Base-by-base conservation (phyloP, 2,329 filamentous ascomycete species). In the Periconia sp. region DNA sequence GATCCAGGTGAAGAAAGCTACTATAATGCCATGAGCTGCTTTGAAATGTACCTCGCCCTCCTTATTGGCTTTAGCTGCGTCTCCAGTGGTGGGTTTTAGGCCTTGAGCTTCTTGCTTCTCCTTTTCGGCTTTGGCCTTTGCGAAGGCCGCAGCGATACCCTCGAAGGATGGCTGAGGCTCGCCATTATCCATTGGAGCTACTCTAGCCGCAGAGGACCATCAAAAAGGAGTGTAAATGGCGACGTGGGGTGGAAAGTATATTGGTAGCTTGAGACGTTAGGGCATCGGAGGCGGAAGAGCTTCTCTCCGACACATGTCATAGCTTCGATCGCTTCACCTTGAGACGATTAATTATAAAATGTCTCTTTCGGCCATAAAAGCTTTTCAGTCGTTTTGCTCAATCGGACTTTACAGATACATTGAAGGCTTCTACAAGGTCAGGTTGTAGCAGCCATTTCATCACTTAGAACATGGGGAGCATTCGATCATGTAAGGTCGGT, bases 1-100 rank as follows among this genome's bases (percentile, higher is more conserved):
- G 65, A 92, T 73, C 77, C 85, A 85, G 26, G 77, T 65, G 76
- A 89, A 89, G 67, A 92, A 89, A 25, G 77, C 81, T 23, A 85
- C 73, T 10, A 81, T 56, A 29, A 80, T 68, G 19, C 72, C 72
- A 66, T 81, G 78, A 17, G 74, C 69, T 32, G 76, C 75, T 52
- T 79, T 80, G 72, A 81, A 82, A 41, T 73, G 71, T 15, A 77
- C 64, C 42, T 76, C 70, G 28, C 70, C 70, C 45, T 66, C 63
- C 55, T 73, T 75, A 43, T 72, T 69, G 26, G 59, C 63, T 25
- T 56, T 57, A 11, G 63, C 59, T 30, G 63, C 54, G 38, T 68
- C 56, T 23, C 42, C 40, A 8, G 55, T 55, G 12, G 50, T 60
- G 25, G 54, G 50, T 48, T 57, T 59, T 46, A 63, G 52, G 15